Evolutionary conservation across 495 filamentous ascomycete species (phyloP), one percentile per base, ranked within the genome.

Genomic region (Lasiosphaeriaceae sp.): DNA sequence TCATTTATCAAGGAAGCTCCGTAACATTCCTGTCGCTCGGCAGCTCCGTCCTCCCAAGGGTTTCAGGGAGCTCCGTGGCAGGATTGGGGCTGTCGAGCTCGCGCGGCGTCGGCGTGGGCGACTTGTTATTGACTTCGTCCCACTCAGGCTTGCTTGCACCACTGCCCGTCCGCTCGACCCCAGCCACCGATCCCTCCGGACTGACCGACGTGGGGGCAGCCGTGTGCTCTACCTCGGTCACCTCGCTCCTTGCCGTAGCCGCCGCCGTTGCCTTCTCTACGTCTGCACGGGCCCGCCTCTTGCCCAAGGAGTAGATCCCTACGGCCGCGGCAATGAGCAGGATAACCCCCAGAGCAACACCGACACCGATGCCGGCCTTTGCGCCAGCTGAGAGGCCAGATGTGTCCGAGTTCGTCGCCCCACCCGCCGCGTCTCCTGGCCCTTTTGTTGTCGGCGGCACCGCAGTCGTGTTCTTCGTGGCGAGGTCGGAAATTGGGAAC

Each of bases 281-380:
- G 39, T 14, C 3, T 12, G 39, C 39, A 12, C 39, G n/a, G 29
- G 11, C 52, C 16, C 21, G 54, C 23, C 47, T 64, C 26, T 50
- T 43, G 20, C 57, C 50, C 12, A 59, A 37, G 31, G 48, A 31
- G 17, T 52, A 55, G 14, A 59, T 26, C 16, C 54, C 54, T 11
- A 53, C 31, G 41, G 46, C 58, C 2, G 52, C 54, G 31, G n/a
- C 47, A 8, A 37, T 35, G 24, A 65, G 14, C 14, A 57, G 51
- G 29, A 56, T 47, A 12, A 39, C 55, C 1, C 49, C 51, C 26
- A 59, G 24, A 58, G 39, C 5, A 6, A 43, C 39, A 12, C 39
- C 39, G 14, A 61, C 53, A 20, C 62, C 62, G 41, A 65, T 49
- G 1, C 62, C 62, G 1, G 55, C 55, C 37, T 65, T 61, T 0